Evolutionary conservation across 192 early-diverging fungal genomes (phyloP).

Genomic region (Podila verticillata): DNA sequence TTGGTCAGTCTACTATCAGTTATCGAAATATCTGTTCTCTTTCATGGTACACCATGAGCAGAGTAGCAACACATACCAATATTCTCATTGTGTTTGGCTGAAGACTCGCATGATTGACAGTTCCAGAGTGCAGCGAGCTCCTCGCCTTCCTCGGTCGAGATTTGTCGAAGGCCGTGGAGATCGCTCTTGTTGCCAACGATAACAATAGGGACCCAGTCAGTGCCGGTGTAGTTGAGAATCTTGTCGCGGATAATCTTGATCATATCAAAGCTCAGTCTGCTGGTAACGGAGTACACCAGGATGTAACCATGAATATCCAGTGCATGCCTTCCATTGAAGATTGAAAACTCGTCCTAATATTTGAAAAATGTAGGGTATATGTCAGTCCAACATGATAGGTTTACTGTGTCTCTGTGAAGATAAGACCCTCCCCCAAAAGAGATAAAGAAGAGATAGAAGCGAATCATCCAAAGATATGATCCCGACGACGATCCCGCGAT

Average conservation of each 20-base stretch:
- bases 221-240: slow-evolving; percentile 91
- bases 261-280: slow-evolving; percentile 89
- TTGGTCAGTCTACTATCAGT: too few species aligned
- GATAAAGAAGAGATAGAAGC: background rate
- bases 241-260: slow-evolving; percentile 91
- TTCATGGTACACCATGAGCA: too few species aligned
- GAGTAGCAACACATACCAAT: slow-evolving; percentile 68
- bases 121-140: slow-evolving; percentile 84
- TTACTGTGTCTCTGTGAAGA: background rate
- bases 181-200: slow-evolving; percentile 96
- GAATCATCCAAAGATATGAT: too few species aligned
- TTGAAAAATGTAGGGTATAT: background rate
- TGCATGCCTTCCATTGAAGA: slow-evolving; percentile 90
- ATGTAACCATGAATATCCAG: slow-evolving; percentile 95
- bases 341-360: slow-evolving; percentile 89
- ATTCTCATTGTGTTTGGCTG: slow-evolving; percentile 92
- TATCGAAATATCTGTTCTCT: too few species aligned
- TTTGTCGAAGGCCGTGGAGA: slow-evolving; percentile 78
- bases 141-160: slow-evolving; percentile 81
- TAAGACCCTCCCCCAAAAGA: background rate
- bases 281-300: slow-evolving; percentile 92
- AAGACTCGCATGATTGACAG: slow-evolving; percentile 89
- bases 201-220: slow-evolving; percentile 89
- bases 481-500: too few species aligned
- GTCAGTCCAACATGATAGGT: background rate